Base-by-base conservation (phyloP, 495 filamentous ascomycete species). In the Terfezia boudieri region DNA sequence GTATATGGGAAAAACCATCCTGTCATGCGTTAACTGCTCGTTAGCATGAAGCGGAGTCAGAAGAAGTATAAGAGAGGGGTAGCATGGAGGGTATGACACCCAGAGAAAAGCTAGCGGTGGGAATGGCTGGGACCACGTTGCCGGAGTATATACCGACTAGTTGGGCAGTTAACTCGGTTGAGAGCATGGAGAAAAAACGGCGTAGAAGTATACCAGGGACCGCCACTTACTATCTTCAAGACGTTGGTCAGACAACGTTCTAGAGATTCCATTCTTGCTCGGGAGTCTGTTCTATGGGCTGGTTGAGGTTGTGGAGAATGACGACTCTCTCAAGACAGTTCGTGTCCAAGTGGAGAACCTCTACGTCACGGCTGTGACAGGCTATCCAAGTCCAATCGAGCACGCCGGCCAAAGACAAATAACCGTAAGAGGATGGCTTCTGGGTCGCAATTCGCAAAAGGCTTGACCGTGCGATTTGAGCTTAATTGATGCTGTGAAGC, bases 211-310 rank as follows among this genome's bases (percentile, higher is more conserved):
- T 14, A 46, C 41, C 17, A 8, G 12, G 4, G 17, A 46, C 12
- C 14, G 41, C 17, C 41, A 54, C 61, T 22, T 59, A 65, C 62
- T 53, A 65, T 65, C 53, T 65, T 65, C 55, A 65, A 55, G 56
- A 61, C 59, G 52, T 64, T 65, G 48, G 62, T 65, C 54, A 64
- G 50, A 53, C 59, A 65, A 23, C 60, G 53, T 50, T 62, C 60
- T 52, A 53, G 60, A 53, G 60, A 62, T 62, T 62, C 60, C 60
- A 62, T 62, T 43, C 48, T 62, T 58, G 8, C n/a, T 32, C 26
- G 4, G 2, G 26, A 32, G 7, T 32, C 20, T 32, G 26, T 32
- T 20, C 4, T 32, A 32, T 32, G 2, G 26, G 26, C 26, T 32
- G 20, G 26, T 32, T 32, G 4, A 32, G 26, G 26, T 32, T 32